phyloP scores from a whole-genome alignment of 2,329 filamentous ascomycete species.

The Fusarium anguioides region DNA sequence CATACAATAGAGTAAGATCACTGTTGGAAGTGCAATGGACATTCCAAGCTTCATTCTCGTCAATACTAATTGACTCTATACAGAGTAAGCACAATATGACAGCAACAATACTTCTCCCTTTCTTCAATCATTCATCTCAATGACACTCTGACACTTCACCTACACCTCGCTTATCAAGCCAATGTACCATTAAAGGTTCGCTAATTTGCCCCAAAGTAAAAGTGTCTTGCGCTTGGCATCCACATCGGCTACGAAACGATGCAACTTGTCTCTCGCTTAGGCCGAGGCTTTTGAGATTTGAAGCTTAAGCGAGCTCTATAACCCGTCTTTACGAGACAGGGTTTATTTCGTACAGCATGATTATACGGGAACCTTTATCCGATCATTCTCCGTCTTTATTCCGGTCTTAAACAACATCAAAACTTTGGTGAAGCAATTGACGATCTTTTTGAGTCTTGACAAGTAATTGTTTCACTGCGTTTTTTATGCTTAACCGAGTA shows the following conservation, averaged over 20 bases:
- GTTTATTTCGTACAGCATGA: conserved; percentile 21
- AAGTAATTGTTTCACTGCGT: no score
- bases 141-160: background rate
- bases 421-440: background rate
- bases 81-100: no score
- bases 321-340: conserved; percentile 6
- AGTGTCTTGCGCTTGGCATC: conserved; percentile 7
- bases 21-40: background rate
- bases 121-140: no score
- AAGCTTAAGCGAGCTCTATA: conserved; percentile 12
- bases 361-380: background rate
- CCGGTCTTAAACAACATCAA: background rate
- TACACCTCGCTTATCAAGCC: conserved; percentile 30
- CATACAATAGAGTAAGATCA: background rate
- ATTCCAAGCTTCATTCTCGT: background rate
- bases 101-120: no score
- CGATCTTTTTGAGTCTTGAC: no score
- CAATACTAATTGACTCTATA: no score
- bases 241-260: conserved; percentile 45
- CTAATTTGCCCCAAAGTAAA: conserved; percentile 11
- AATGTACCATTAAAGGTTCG: conserved; percentile 8
- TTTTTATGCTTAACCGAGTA: background rate
- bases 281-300: background rate
- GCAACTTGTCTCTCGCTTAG: conserved; percentile 37
- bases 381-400: background rate